Percentiles rank a stretch among this genome's conserved stretches.
These are phyloP conservation scores for Populus simonii DNA, from an alignment of 345 rosid genomes.

Conservation along the genomic window DNA sequence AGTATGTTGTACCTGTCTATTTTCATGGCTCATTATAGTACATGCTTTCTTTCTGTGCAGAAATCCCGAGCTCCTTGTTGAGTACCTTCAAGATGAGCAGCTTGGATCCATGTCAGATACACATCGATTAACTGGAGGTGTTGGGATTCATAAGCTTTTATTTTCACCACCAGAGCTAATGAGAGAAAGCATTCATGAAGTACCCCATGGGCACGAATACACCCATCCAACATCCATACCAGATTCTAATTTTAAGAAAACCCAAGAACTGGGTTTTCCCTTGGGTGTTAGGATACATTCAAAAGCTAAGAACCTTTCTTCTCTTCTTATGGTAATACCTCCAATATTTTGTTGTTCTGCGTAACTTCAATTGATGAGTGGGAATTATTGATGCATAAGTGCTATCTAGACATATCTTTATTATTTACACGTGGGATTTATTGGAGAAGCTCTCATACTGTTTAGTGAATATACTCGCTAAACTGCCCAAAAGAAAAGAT, in stretches of 20 bases:
- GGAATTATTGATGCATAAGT: background rate
- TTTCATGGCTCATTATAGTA: slow-evolving; percentile 5
- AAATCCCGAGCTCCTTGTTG: slow-evolving; percentile 17
- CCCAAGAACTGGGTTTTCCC: slow-evolving; percentile 9
- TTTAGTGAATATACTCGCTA: background rate
- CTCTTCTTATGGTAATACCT: slow-evolving; percentile 10
- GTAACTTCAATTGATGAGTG: background rate
- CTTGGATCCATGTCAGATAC: slow-evolving; percentile 21
- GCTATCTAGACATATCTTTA: background rate
- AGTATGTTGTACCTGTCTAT: background rate
- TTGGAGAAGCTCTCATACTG: background rate
- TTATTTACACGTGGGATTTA: background rate
- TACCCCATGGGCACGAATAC: slow-evolving; percentile 12
- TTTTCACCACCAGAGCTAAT: slow-evolving; percentile 18
- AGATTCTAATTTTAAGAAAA: slow-evolving; percentile 20
- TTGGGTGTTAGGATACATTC: slow-evolving; percentile 13
- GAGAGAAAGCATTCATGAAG: slow-evolving; percentile 21
- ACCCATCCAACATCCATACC: slow-evolving; percentile 7
- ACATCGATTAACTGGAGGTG: slow-evolving; percentile 16
- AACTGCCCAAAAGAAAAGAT: background rate
- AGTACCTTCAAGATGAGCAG: slow-evolving; percentile 8
- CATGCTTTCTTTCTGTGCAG: slow-evolving; percentile 23
- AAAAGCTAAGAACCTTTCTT: slow-evolving; percentile 24
- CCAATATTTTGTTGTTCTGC: background rate
- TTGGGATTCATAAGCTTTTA: slow-evolving; percentile 15